Evolutionary conservation across 2,329 filamentous ascomycete genomes (phyloP), one percentile per base, ranked within the genome.

Genomic region (Fusarium stilboides): DNA sequence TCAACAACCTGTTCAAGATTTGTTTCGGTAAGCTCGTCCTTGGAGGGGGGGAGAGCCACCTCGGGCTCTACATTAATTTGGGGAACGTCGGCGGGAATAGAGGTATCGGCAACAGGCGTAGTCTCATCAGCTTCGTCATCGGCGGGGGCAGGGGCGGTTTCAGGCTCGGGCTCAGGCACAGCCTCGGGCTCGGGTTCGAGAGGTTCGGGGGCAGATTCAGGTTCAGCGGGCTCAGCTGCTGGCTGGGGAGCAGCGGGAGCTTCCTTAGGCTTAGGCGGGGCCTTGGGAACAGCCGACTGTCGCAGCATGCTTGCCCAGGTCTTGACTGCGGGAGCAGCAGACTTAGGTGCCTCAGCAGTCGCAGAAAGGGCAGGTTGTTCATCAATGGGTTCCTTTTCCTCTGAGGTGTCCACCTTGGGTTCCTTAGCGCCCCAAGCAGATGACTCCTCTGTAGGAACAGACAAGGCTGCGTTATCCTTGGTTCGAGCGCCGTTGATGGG

Each of bases 1-100:
- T 98, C 94, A 70, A 90, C 91, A 73, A 98, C 87, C 81, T 95
- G 93, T 79, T 97, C 94, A 60, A 98, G 91, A 81, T 98, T 98
- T 74, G 91, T 91, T 82, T 95, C 91, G 28, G 95, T 98, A 70
- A 98, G 87, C 75, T 94, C 90, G 78, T 94, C 93, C 81, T 92
- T 91, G 24, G 93, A 88, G 17, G 92, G 91, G 47, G 87, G 86
- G 45, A 95, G 80, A 47, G 86, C 83, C 51, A 86, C 57, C 39
- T 74, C 72, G 24, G 72, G 65, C 58, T 74, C 83, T 54, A 86
- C 53, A 46, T 15, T 47, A 46, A 68, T 62, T 24, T 65, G 62
- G 50, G 62, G 54, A 62, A 49, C 50, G 39, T 72, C 65, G 42
- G 63, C 69, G 49, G 72, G 72, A 65, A 71, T 61, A 61, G 72